Base-by-base conservation (phyloP, 495 filamentous ascomycete genomes). In the Penicillium alfredii region DNA sequence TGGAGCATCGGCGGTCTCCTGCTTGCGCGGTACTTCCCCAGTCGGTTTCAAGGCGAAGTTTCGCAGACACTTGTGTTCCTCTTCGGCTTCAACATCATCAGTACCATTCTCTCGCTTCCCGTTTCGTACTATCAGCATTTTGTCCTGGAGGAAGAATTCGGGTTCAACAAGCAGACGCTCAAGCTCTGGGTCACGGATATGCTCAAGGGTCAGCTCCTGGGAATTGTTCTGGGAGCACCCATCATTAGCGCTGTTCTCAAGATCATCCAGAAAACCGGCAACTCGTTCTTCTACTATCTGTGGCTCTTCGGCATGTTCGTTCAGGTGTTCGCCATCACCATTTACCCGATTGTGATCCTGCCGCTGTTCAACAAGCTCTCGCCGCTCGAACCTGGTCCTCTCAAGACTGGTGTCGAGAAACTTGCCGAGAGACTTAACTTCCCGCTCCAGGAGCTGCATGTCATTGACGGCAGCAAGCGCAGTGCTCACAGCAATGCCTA, bases 341-440 rank as follows among this genome's bases (percentile, higher is more conserved):
- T 94, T 61, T 97, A 97, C 63, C 92, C 92, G 1, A 87, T 96
- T 44, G 77, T 80, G 36, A 98, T 98, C 51, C 69, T 97, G 40
- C 92, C 92, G 2, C 64, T 97, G 43, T 98, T 98, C 78, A 98
- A 98, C 76, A 97, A 96, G 70, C 77, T 98, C 33, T 92, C 89
- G 14, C 92, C 92, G 11, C 77, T 98, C 10, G 68, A 93, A 51
- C 80, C 88, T 46, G 92, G 92, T 37, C 60, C 74, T 34, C 74
- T 98, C 50, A 95, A 94, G 74, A 84, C 82, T 19, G 73, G 80
- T 27, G 88, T 96, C 21, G 92, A 98, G 60, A 78, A 71, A 15
- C 71, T 98, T 19, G 89, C 93, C 10, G 72, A 77, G 56, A 83
- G 78, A 53, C 71, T 98, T 32, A 76, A 94, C 31, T 98, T 98